Evolutionary conservation across 2,329 filamentous ascomycete genomes (phyloP).

Genomic region (Boeremia lycopersici): DNA sequence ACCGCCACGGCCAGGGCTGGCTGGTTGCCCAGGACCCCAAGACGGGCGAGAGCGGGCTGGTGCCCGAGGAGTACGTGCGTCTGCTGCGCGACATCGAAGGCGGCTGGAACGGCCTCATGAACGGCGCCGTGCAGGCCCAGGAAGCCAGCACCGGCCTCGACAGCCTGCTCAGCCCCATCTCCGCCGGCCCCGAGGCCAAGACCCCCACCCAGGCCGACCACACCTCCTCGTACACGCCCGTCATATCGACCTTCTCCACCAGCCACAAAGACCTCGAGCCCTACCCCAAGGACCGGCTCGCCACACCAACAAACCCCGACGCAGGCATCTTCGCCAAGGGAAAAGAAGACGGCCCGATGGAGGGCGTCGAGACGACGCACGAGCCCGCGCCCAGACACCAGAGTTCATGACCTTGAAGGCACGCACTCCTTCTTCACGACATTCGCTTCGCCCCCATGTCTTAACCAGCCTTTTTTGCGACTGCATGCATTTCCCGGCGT

Average conservation of each 20-base stretch:
- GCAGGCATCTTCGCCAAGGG: constrained; percentile 25
- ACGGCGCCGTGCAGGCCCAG: constrained; percentile 35
- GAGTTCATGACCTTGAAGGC: constrained; percentile 7
- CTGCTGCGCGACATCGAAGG: constrained; percentile 92
- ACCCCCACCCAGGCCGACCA: constrained; percentile 49
- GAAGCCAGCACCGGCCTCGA: constrained; percentile 32
- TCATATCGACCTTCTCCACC: constrained; percentile 59
- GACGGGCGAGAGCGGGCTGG: constrained; percentile 89
- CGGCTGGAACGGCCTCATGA: constrained; percentile 64
- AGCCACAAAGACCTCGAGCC: constrained; percentile 58
- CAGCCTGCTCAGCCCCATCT: constrained; percentile 42
- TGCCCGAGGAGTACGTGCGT: constrained; percentile 95
- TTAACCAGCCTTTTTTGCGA: constrained; percentile 31
- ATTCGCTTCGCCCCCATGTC: constrained; percentile 42
- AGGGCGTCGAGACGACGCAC: constrained; percentile 29
- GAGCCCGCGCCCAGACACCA: constrained; percentile 15
- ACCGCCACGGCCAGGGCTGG: constrained; percentile 96
- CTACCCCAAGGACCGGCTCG: constrained; percentile 51
- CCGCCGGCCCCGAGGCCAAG: constrained; percentile 45
- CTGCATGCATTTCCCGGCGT: constrained; percentile 25
- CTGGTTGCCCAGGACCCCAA: constrained; percentile 94
- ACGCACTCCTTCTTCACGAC: constrained; percentile 26
- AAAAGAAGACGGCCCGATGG: constrained; percentile 33
- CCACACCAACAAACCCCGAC: constrained; percentile 43
- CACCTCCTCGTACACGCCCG: constrained; percentile 47